These are phyloP conservation scores for Suillus paluster DNA, from an alignment of 768 basidiomycete genomes.

Conservation along the genomic window DNA sequence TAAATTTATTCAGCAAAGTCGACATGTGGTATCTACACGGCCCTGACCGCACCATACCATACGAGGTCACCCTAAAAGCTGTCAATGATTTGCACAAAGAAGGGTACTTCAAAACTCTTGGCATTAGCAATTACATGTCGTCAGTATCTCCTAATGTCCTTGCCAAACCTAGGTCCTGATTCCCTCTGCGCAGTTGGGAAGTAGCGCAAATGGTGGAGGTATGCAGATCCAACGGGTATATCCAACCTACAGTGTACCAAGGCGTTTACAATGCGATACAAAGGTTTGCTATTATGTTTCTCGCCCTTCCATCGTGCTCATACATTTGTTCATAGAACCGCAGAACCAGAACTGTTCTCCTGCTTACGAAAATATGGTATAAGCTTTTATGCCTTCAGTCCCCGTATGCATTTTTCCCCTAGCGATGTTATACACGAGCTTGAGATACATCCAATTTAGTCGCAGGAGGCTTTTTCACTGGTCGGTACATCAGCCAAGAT, in stretches of 20 bases:
- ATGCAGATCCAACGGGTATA: constrained; percentile 25
- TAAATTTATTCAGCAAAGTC: constrained; percentile 7
- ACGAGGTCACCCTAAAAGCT: constrained; percentile 25
- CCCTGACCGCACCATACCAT: constrained; percentile 28
- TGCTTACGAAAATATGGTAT: constrained; percentile 32
- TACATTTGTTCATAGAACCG: background rate
- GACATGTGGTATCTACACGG: constrained; percentile 21
- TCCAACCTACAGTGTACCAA: constrained; percentile 33
- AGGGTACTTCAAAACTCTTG: constrained; percentile 26
- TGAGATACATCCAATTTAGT: constrained; percentile 24
- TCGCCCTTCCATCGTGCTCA: background rate
- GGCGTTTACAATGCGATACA: constrained; percentile 31
- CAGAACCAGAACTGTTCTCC: constrained; percentile 23
- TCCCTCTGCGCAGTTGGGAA: constrained; percentile 30
- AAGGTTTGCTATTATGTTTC: constrained; percentile 12
- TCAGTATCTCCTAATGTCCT: constrained; percentile 7
- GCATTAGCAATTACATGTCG: constrained; percentile 29
- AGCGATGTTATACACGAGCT: background rate
- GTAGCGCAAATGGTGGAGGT: constrained; percentile 37
- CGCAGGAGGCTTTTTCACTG: constrained; percentile 47
- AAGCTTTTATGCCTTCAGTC: constrained; percentile 39
- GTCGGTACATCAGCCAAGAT: constrained; percentile 37
- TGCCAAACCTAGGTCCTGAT: constrained; percentile 19
- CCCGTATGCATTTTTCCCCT: constrained; percentile 23
- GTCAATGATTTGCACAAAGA: constrained; percentile 29